Evolutionary conservation across 371 early-diverging fungal species (phyloP), one percentile per base, ranked within the genome.

Genomic region (Syncephalastrum contaminatum): DNA sequence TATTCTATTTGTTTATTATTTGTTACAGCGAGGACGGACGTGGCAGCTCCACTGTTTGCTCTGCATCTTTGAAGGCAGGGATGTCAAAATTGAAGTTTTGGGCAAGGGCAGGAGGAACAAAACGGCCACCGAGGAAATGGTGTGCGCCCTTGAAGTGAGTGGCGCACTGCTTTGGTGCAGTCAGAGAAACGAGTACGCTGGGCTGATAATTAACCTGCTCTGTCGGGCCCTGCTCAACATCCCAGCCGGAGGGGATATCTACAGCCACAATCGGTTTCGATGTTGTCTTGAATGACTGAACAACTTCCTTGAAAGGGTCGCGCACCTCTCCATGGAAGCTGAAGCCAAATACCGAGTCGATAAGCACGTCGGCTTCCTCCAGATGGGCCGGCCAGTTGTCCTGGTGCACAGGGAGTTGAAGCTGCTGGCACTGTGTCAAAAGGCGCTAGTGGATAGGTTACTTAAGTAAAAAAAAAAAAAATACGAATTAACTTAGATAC

Each of bases 221-320:
- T 0, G 66, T 64, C 4, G 63, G 84, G 58, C 95, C 95, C 45
- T 80, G 51, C 48, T 93, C 94, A 1, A 97, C 94, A 62, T 94
- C 85, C 96, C 96, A 97, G 1, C 94, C 95, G 14, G 93, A 92
- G 4, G 97, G 97, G 59, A 97, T 88, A 64, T 97, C 97, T 30
- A 96, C 91, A 16, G 91, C 81, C 0, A 84, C 86, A 49, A 90
- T 81, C 0, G 88, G 89, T 13, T 76, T 70, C 14, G 59, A 64
- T 0, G 84, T 80, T 6, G 56, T 55, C 51, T 75, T 73, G 21
- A 87, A 75, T 1, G 59, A 43, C 45, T 78, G 53, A 27, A 96
- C 78, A 1, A 87, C 81, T 0, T 82, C 62, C 18, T 83, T 84
- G 54, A 92, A 95, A 3, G 96, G 96, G 13, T 86, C 80, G 2